Evolutionary conservation across 2,329 filamentous ascomycete species (phyloP).

Genomic region (Dothidotthia symphoricarpi): DNA sequence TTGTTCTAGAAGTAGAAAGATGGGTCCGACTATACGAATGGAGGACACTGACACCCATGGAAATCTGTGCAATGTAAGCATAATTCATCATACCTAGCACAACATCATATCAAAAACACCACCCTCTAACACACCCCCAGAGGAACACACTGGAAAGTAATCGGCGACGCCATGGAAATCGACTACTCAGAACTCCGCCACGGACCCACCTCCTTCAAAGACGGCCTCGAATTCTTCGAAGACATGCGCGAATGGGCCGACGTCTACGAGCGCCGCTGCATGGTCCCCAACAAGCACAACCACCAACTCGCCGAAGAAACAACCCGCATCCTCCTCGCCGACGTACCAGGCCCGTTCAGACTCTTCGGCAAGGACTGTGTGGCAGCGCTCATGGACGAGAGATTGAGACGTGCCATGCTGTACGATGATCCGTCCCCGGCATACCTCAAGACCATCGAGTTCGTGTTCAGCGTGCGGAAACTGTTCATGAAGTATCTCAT

Average conservation of each 20-base stretch:
- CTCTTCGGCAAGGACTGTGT: constrained; percentile 52
- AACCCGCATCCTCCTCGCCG: constrained; percentile 59
- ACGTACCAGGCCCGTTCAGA: constrained; percentile 51
- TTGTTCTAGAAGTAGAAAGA: constrained; percentile 62
- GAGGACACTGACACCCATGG: constrained; percentile 65
- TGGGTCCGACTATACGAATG: constrained; percentile 69
- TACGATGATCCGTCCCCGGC: constrained; percentile 37
- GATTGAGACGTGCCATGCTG: constrained; percentile 62
- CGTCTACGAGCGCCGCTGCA: constrained; percentile 58
- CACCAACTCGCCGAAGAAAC: constrained; percentile 56
- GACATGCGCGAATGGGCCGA: constrained; percentile 53
- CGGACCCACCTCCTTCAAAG: constrained; percentile 42
- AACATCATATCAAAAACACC: background rate
- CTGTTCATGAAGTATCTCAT: constrained; percentile 58
- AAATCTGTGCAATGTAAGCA: constrained; percentile 58
- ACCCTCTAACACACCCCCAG: constrained; percentile 6
- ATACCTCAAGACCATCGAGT: constrained; percentile 45
- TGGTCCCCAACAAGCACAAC: constrained; percentile 51
- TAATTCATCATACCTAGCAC: background rate
- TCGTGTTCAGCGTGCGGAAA: constrained; percentile 53
- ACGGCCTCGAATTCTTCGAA: constrained; percentile 55
- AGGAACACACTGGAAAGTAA: constrained; percentile 67
- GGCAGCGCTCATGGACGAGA: constrained; percentile 62
- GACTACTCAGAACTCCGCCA: constrained; percentile 47
- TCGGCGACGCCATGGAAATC: constrained; percentile 70